Evolutionary conservation across 2,329 filamentous ascomycete genomes (phyloP).

Genomic region (Aspergillus piperis): DNA sequence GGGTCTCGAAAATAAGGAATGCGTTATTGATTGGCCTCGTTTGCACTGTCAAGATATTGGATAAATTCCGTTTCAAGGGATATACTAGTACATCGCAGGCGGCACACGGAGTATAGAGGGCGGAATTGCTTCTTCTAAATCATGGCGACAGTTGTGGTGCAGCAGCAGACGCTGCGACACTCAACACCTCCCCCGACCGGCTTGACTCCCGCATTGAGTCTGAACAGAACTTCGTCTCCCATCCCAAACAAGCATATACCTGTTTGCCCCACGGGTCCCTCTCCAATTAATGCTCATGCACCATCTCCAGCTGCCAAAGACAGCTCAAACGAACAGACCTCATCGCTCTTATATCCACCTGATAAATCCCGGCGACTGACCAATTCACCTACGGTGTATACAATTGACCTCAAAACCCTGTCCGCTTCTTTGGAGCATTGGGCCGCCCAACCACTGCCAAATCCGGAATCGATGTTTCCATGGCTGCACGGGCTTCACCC

Average conservation of each 20-base stretch:
- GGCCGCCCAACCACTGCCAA: conserved; percentile 77
- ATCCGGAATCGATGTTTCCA: conserved; percentile 84
- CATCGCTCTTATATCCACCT: conserved; percentile 75
- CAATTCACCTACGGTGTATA: conserved; percentile 65
- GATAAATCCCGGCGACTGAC: conserved; percentile 60
- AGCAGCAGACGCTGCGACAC: conserved; percentile 47
- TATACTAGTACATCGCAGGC: neutral
- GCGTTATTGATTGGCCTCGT: conserved; percentile 16
- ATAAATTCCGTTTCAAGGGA: neutral
- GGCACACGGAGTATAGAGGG: neutral
- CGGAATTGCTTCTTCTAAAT: neutral
- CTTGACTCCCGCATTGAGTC: conserved; percentile 53
- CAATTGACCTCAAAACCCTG: conserved; percentile 69
- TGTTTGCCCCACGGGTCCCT: conserved; percentile 80
- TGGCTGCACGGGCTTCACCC: conserved; percentile 94
- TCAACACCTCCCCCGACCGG: conserved; percentile 52
- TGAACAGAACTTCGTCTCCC: conserved; percentile 62
- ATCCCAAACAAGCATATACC: conserved; percentile 90
- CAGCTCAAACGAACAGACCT: conserved; percentile 56
- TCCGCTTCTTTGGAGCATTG: conserved; percentile 73
- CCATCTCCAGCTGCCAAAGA: conserved; percentile 65
- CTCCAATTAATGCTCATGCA: conserved; percentile 61
- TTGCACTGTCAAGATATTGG: conserved; percentile 5
- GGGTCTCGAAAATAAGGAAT: conserved; percentile 19
- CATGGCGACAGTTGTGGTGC: conserved; percentile 53